Evolutionary conservation across 768 basidiomycete genomes (phyloP).

Genomic region (Boletus rufocinnamomeus): DNA sequence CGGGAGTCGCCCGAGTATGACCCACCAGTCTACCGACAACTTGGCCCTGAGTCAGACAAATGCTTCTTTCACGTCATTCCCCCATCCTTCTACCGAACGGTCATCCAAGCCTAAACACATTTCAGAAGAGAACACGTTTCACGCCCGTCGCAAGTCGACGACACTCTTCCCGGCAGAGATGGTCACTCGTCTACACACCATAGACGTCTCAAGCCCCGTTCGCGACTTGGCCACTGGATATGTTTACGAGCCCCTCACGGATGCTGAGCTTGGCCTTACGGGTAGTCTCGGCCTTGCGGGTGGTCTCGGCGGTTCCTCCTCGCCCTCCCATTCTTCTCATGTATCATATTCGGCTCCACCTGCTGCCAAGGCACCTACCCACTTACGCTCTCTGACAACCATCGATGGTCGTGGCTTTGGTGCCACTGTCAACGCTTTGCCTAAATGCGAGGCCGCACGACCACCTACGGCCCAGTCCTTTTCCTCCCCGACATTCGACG

Average conservation of each 20-base stretch:
- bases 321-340: conserved; percentile 20
- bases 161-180: conserved; percentile 35
- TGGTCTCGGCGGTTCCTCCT: conserved; percentile 8
- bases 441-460: conserved; percentile 15
- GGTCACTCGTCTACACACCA: conserved; percentile 31
- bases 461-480: conserved; percentile 18
- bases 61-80: conserved; percentile 31
- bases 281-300: conserved; percentile 2
- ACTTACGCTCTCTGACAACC: conserved; percentile 28
- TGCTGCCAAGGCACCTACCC: conserved; percentile 12
- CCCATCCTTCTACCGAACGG: conserved; percentile 25
- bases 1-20: conserved; percentile 31
- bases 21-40: conserved; percentile 32
- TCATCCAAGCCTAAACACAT: conserved; percentile 26
- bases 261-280: conserved; percentile 30
- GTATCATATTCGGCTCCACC: conserved; percentile 11
- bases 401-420: conserved; percentile 16
- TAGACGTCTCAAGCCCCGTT: conserved; percentile 33
- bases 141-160: conserved; percentile 38
- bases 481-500: conserved; percentile 34
- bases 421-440: neutral
- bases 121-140: conserved; percentile 37
- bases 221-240: conserved; percentile 25
- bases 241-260: conserved; percentile 32
- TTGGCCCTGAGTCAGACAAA: conserved; percentile 26